Evolutionary conservation across 345 rosid species (phyloP), one percentile per base, ranked within the genome.

Genomic region (Carallia brachiata): DNA sequence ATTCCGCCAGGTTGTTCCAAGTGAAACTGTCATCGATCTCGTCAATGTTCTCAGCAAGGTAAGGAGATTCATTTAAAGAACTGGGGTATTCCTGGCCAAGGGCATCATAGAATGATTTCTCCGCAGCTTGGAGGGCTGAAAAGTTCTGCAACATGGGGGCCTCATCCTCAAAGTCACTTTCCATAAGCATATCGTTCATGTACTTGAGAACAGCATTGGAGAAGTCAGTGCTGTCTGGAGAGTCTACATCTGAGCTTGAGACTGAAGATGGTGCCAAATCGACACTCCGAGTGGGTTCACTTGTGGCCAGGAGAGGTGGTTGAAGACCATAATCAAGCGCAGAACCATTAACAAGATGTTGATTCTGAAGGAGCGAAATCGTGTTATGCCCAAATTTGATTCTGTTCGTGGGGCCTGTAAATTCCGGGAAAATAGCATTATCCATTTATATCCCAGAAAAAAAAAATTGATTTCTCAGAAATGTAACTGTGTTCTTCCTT

Each of bases 121-220:
- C 81, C 0, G 81, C 77, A 9, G 76, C 77, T 52, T 65, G 74
- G 1, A 81, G 81, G 55, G 76, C 72, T 15, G 52, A 65, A 12
- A 48, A 59, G 57, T 81, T 77, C 19, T 61, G 75, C 47, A 62
- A 34, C 47, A 60, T 60, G 52, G 61, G 71, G 36, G 52, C 68
- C n/a, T 36, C 52, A 19, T 65, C 66, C 48, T 77, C 79, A 31
- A 72, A 30, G 65, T 77, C 71, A 54, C 74, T 79, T 27, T 77
- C 81, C 79, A 81, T 74, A 0, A 81, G 74, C 68, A 71, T 67
- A 48, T 77, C 76, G 56, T 44, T 78, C 50, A 77, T 68, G 79
- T 67, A 81, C 62, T 81, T 71, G 36, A 81, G 77, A 62, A 68
- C 44, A 6, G 61, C 62, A 48, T 68, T 44, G 6, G 66, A 75